These are phyloP conservation scores for Glutinoglossum americanum DNA, from an alignment of 495 filamentous ascomycete species.

Conservation along the genomic window DNA sequence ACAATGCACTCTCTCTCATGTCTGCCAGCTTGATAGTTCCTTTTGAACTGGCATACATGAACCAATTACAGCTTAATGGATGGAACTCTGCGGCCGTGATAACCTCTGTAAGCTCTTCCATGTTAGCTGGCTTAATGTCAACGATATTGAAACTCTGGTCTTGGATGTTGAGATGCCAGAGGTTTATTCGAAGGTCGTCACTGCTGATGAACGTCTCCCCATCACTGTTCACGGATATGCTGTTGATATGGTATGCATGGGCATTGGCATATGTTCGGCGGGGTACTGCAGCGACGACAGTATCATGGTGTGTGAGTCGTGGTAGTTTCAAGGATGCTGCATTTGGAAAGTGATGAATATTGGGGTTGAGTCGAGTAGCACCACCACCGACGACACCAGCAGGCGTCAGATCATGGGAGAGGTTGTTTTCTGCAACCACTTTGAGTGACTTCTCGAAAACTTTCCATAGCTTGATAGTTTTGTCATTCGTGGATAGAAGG, in stretches of 20 bases:
- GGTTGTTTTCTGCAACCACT: constrained; percentile 96
- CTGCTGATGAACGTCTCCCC: constrained; percentile 98
- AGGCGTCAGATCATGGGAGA: constrained; percentile 83
- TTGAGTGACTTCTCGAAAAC: constrained; percentile 98
- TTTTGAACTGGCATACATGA: constrained; percentile 99
- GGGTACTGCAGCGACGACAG: constrained; percentile 89
- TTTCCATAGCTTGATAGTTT: constrained; percentile 99
- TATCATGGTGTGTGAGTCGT: constrained; percentile 92
- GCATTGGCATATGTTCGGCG: constrained; percentile 93
- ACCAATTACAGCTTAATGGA: constrained; percentile 94
- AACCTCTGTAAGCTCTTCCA: constrained; percentile 97
- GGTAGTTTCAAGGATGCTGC: constrained; percentile 76
- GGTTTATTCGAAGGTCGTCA: constrained; percentile 90
- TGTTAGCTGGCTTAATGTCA: constrained; percentile 97
- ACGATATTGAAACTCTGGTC: constrained; percentile 99
- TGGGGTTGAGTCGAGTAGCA: constrained; percentile 41
- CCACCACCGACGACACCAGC: constrained; percentile 52
- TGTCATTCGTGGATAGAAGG: constrained; percentile 95
- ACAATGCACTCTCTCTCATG: constrained; percentile 90
- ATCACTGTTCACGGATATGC: constrained; percentile 98
- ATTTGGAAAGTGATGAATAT: constrained; percentile 46
- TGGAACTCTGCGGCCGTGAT: constrained; percentile 98
- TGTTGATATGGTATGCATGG: constrained; percentile 99
- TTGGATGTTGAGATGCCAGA: constrained; percentile 98
- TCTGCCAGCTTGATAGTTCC: constrained; percentile 97